phyloP scores from a whole-genome alignment of 1,139 yeast genomes.

The Chernovozyma aurita region DNA sequence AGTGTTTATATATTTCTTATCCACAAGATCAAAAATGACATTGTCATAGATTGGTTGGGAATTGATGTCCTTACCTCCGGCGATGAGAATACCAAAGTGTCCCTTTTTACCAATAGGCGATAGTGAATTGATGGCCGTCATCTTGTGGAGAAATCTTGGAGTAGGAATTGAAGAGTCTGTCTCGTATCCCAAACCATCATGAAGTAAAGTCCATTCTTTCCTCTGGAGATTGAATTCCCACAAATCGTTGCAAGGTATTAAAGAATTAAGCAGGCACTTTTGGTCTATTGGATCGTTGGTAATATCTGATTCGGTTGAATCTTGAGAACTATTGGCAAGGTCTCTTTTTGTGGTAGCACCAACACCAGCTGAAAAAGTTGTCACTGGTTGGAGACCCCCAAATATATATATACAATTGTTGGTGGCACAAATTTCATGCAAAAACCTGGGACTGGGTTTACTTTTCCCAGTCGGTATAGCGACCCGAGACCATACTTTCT shows the following conservation, averaged over 20 bases:
- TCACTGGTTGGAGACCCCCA: conserved; percentile 43
- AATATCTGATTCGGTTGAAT: not conserved
- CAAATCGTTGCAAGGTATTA: conserved; percentile 54
- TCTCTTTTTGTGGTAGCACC: not conserved
- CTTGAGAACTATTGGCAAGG: not conserved
- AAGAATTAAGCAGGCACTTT: conserved; percentile 11
- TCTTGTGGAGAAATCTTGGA: conserved; percentile 50
- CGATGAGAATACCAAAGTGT: conserved; percentile 52
- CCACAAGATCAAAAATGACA: conserved; percentile 51
- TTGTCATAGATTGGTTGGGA: conserved; percentile 40
- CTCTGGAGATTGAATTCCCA: conserved; percentile 60
- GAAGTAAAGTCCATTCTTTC: conserved; percentile 48
- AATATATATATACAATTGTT: conserved; percentile 50
- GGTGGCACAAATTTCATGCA: conserved; percentile 51
- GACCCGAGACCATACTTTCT: conserved; percentile 52
- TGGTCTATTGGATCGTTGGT: too few species aligned
- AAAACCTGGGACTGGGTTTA: conserved; percentile 52
- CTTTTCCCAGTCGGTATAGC: conserved; percentile 11
- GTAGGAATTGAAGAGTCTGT: conserved; percentile 25
- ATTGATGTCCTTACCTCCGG: conserved; percentile 54
- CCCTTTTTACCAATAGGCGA: conserved; percentile 38
- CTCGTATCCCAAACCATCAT: conserved; percentile 29
- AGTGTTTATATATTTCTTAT: conserved; percentile 39
- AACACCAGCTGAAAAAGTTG: not conserved
- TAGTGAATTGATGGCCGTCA: conserved; percentile 41